Evolutionary conservation across 139 green algal genomes (phyloP), one percentile per base, ranked within the genome.

Genomic region (Micromonas pusilla): DNA sequence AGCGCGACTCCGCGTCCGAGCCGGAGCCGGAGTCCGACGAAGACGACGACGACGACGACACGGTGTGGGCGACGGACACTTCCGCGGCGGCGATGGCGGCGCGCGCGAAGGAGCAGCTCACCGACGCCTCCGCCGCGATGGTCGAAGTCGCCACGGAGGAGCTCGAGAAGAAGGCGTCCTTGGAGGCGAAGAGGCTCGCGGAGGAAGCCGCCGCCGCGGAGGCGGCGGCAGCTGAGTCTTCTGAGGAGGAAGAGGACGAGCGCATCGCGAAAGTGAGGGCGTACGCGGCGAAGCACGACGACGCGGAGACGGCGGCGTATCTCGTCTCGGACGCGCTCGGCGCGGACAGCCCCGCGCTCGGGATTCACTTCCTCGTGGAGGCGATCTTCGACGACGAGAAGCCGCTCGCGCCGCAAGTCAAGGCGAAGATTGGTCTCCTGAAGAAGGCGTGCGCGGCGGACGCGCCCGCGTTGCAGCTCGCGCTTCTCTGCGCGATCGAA

Each of bases 51-150:
- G 85, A 86, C 38, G 84, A 83, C 16, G 88, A 94, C 6, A 91
- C 96, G 25, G 92, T 93, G 66, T 97, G 94, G 93, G 86, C 91
- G 85, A 97, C 94, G 0, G 94, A 97, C 91, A 97, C 93, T 0
- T 93, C 87, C 16, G 87, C 85, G 26, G 91, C 87, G 4, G 92
- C 90, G n/a, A 88, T 82, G 21, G 73, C 79, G 3, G 66, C 79
- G 2, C 89, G 94, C 33, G 93, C 92, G 6, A 77, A 89, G 52
- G 91, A 96, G 86, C 94, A 98, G 86, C 87, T 98, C 70, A 95
- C 88, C 0, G 81, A 80, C 0, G 94, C 90, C 26, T 96, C 92
- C 1, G 88, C 90, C 1, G 85, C 84, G 19, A 86, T 97, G 89
- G 92, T 98, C 9, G 52, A 52, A 1, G 45, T 78, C 1, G 37